phyloP scores from a whole-genome alignment of 805 yeast genomes.

The Barnettozyma pratensis region DNA sequence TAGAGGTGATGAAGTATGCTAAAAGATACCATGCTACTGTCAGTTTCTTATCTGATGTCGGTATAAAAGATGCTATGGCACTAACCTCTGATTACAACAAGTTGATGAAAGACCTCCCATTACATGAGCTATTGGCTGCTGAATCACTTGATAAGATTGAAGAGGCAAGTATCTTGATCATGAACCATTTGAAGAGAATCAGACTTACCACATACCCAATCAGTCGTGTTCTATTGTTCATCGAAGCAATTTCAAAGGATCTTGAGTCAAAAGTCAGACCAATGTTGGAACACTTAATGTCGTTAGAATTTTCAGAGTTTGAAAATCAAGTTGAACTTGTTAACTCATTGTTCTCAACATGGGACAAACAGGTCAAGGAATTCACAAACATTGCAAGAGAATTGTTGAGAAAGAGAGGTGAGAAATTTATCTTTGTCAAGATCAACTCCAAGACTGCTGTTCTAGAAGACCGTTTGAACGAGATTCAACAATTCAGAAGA shows the following conservation, averaged over 20 bases:
- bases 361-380: slow-evolving; percentile 62
- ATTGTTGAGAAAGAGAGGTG: slow-evolving; percentile 64
- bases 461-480: slow-evolving; percentile 39
- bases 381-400: slow-evolving; percentile 69
- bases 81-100: slow-evolving; percentile 53
- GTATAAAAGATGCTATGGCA: slow-evolving; percentile 49
- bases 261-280: slow-evolving; percentile 40
- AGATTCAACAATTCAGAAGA: slow-evolving; percentile 40
- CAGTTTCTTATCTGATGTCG: slow-evolving; percentile 68
- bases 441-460: slow-evolving; percentile 40
- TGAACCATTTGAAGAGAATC: slow-evolving; percentile 60
- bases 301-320: slow-evolving; percentile 37
- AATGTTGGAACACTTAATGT: slow-evolving; percentile 41
- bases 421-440: slow-evolving; percentile 61
- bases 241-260: slow-evolving; percentile 60
- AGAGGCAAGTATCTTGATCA: slow-evolving; percentile 40
- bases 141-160: slow-evolving; percentile 39
- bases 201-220: slow-evolving; percentile 59
- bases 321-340: slow-evolving; percentile 26
- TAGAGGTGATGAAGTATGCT: slow-evolving; percentile 58
- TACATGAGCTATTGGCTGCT: slow-evolving; percentile 50
- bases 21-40: slow-evolving; percentile 77
- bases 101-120: slow-evolving; percentile 65
- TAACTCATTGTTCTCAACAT: slow-evolving; percentile 33
- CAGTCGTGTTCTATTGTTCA: slow-evolving; percentile 54